Base-by-base conservation (phyloP, 78 protist genomes). In the Fonticula alba region DNA sequence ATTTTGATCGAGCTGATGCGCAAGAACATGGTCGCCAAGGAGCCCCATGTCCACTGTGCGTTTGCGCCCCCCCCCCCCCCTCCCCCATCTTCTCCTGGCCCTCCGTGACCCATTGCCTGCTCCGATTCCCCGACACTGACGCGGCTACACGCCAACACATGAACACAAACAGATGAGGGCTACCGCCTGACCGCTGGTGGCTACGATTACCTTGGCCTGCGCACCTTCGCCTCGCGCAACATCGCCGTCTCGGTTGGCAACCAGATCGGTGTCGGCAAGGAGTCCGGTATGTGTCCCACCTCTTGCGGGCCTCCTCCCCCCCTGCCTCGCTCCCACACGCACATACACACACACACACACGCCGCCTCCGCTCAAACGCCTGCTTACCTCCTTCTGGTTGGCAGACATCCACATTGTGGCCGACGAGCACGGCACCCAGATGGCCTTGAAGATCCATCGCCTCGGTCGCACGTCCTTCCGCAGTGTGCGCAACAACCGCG, bases 221-320 rank as follows among this genome's bases (percentile, higher is more conserved):
- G 67, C 29, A 46, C 98, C 5, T 64, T 95, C 17, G 40, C 69
- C 49, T 80, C 78, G 56, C 78, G 94, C 32, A 85, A 79, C 5
- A 27, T 41, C 9, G 33, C 89, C 19, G 20, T 59, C 37, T 68
- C 73, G 26, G 86, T 93, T n/a, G 96, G 94, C 32, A 66, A 49
- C 37, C 82, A 89, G 54, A 68, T 95, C 56, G 99, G 99, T 41
- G 96, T 90, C 7, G 99, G 99, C 41, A 95, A 95, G 68, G 99
- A 95, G 61, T 85, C 97, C 0, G 95, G 81, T 64, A 64, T 36
- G 49, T 79, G 7, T 1, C 0, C n/a, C n/a, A n/a, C n/a, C n/a
- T n/a, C n/a, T n/a, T n/a, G n/a, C n/a, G n/a, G n/a, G n/a, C n/a
- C n/a, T n/a, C n/a, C n/a, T n/a, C n/a, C n/a, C n/a, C n/a, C n/a